Evolutionary conservation across 371 early-diverging fungal species (phyloP).

Genomic region (Mortierella sp.): DNA sequence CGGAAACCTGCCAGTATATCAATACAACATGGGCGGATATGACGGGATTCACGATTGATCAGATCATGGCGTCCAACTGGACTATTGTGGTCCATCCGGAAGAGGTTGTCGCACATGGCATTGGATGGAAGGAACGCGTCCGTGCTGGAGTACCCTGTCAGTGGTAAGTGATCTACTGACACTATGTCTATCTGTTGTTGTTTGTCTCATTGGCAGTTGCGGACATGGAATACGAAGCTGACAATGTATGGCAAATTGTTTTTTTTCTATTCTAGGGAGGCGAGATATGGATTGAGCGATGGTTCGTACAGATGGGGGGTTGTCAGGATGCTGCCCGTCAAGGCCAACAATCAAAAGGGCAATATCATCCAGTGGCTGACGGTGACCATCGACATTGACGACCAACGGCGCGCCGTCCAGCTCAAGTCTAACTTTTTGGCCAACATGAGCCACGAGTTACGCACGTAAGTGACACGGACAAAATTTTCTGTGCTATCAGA

Average conservation of each 20-base stretch:
- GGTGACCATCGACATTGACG: constrained; percentile 53
- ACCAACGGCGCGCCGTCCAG: constrained; percentile 49
- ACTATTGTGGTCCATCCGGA: constrained; percentile 27
- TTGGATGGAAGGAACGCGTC: constrained; percentile 44
- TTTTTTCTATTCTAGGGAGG: constrained; percentile 27
- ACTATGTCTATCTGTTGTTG: background rate
- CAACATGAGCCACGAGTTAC: constrained; percentile 65
- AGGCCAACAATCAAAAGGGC: constrained; percentile 10
- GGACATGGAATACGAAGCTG: background rate
- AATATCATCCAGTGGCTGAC: constrained; percentile 52
- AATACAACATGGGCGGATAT: constrained; percentile 49
- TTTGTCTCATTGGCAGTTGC: background rate
- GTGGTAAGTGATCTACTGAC: constrained; percentile 23
- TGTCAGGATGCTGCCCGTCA: constrained; percentile 51
- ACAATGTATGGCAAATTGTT: background rate
- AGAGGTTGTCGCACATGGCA: constrained; percentile 17
- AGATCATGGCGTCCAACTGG: constrained; percentile 34
- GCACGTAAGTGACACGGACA: constrained; percentile 56
- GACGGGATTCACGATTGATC: constrained; percentile 36
- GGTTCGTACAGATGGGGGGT: constrained; percentile 45
- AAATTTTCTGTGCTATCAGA: too few relatives aligned
- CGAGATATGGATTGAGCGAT: constrained; percentile 41
- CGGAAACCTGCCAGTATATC: constrained; percentile 39
- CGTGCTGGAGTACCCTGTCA: constrained; percentile 37
- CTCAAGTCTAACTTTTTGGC: constrained; percentile 67